These are phyloP conservation scores for Dactylonectria macrodidyma DNA, from an alignment of 2,329 filamentous ascomycete species.

Conservation along the genomic window DNA sequence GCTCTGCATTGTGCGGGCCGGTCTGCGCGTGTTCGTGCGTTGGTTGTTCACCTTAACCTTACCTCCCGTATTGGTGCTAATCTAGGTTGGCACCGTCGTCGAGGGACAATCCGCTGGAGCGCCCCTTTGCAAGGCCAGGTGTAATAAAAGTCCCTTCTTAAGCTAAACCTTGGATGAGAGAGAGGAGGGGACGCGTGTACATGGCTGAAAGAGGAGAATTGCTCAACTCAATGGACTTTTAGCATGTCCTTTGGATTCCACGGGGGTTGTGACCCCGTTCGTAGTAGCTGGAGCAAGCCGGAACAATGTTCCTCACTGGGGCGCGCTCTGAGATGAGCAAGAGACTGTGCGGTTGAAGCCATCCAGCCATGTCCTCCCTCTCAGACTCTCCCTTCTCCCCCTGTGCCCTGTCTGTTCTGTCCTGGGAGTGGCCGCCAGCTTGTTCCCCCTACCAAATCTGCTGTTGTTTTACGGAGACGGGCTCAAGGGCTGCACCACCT, in stretches of 20 bases:
- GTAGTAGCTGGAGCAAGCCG: too few species aligned
- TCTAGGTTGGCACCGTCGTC: constrained; percentile 20
- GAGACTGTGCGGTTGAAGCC: constrained; percentile 8
- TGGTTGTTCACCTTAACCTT: constrained; percentile 31
- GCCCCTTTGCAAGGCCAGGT: constrained; percentile 13
- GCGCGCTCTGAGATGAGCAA: constrained; percentile 1
- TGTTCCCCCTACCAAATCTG: constrained; percentile 17
- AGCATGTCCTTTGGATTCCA: background rate
- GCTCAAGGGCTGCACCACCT: constrained; percentile 13
- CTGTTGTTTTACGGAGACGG: constrained; percentile 20
- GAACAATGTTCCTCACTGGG: background rate
- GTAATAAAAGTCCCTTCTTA: constrained; percentile 1
- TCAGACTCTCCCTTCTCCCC: background rate
- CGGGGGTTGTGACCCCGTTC: background rate
- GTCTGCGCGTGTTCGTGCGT: constrained; percentile 7
- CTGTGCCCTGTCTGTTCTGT: constrained; percentile 6
- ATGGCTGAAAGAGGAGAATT: background rate
- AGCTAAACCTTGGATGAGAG: constrained; percentile 17
- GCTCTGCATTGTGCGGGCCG: background rate
- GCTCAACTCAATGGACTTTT: background rate
- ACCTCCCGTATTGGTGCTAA: constrained; percentile 17
- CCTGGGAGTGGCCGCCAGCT: background rate
- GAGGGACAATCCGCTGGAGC: background rate
- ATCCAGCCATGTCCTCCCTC: background rate
- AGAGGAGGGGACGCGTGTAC: background rate